phyloP scores from a whole-genome alignment of 495 filamentous ascomycete species.

The Beverwykella pulmonaria region DNA sequence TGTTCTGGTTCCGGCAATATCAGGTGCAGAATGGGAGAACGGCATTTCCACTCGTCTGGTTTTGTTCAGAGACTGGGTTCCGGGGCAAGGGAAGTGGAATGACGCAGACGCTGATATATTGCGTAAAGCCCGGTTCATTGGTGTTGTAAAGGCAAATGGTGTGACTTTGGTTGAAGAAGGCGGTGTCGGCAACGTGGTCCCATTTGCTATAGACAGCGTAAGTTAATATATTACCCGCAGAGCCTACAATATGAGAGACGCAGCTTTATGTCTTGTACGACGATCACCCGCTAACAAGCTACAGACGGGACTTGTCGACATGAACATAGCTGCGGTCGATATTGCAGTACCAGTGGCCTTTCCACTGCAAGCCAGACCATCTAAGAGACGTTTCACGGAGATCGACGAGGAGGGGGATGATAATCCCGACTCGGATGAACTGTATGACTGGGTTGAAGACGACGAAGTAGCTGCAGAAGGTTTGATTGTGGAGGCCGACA shows the following conservation, averaged over 20 bases:
- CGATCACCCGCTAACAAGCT: constrained; percentile 29
- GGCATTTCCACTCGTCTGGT: constrained; percentile 67
- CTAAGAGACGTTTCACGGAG: constrained; percentile 35
- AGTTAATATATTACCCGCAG: constrained; percentile 35
- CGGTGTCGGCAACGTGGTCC: constrained; percentile 38
- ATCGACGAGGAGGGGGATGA: constrained; percentile 38
- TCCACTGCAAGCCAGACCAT: constrained; percentile 14
- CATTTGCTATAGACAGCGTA: constrained; percentile 40
- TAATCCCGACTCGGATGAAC: constrained; percentile 33
- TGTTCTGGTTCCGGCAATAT: constrained; percentile 71
- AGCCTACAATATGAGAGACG: constrained; percentile 29
- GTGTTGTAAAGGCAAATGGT: constrained; percentile 41
- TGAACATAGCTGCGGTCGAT: constrained; percentile 34
- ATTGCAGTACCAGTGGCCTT: constrained; percentile 23
- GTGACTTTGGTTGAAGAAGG: constrained; percentile 40
- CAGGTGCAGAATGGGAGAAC: constrained; percentile 69
- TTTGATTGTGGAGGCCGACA: constrained; percentile 16
- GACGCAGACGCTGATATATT: constrained; percentile 30
- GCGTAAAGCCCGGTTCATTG: constrained; percentile 43
- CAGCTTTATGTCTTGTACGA: constrained; percentile 5
- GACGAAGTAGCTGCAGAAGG: constrained; percentile 40
- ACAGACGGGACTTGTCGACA: constrained; percentile 38
- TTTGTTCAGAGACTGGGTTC: constrained; percentile 67
- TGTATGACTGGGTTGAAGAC: constrained; percentile 39
- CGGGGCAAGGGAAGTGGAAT: constrained; percentile 33